A percentile compares a stretch with the other conserved stretches of the same genome.
Conservation (phyloP, 1,139 yeast genomes). For the Geotrichum australiense region DNA sequence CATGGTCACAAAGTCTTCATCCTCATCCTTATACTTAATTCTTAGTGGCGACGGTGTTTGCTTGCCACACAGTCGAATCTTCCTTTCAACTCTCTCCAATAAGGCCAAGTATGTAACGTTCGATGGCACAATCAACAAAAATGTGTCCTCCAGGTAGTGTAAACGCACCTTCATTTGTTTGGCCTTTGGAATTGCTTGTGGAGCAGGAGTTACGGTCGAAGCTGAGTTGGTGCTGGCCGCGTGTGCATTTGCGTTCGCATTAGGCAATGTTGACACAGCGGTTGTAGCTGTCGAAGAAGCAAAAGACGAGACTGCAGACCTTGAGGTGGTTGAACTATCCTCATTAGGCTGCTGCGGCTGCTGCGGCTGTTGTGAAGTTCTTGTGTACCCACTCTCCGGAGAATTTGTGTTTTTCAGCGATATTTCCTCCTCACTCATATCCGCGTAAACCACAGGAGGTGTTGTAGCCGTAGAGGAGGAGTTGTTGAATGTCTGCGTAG, state of each 20-base stretch:
- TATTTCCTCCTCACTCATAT: not conserved
- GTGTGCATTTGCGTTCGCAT: not conserved
- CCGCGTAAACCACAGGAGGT: constrained; percentile 4
- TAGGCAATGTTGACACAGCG: not conserved
- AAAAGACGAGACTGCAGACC: constrained; percentile 5
- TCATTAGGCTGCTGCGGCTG: not conserved
- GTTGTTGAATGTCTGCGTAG: constrained; percentile 8
- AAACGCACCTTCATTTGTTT: constrained; percentile 41
- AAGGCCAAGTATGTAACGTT: constrained; percentile 44
- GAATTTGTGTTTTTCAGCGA: constrained; percentile 12
- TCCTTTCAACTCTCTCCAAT: constrained; percentile 38
- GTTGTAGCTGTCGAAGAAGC: constrained; percentile 5
- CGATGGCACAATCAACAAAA: constrained; percentile 43
- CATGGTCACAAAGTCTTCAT: constrained; percentile 86
- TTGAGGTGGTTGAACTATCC: not conserved
- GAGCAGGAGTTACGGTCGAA: constrained; percentile 1
- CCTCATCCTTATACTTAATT: constrained; percentile 86
- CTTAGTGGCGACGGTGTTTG: constrained; percentile 39
- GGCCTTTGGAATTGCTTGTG: constrained; percentile 3
- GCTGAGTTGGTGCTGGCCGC: constrained; percentile 1
- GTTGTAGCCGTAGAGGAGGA: constrained; percentile 7
- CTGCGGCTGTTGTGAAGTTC: constrained; percentile 1
- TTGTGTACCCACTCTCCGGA: constrained; percentile 10
- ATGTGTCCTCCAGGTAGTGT: constrained; percentile 42
- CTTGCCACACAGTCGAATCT: constrained; percentile 40